Conservation (phyloP, 2,329 filamentous ascomycete species). For the Cladosporium phlei region DNA sequence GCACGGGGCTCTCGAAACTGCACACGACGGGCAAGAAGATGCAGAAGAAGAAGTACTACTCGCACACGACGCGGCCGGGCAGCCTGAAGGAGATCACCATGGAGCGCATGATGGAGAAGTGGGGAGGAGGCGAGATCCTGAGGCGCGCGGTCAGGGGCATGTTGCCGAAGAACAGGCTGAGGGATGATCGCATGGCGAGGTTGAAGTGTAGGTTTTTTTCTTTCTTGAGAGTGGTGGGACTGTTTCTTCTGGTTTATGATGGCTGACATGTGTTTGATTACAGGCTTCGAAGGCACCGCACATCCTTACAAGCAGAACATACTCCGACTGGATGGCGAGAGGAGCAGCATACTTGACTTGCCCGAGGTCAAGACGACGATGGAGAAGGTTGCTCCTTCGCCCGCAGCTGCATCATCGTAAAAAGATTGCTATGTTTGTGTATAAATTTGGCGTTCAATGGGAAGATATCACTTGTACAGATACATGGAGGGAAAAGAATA, state of each 20-base stretch:
- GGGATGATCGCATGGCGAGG: constrained; percentile 79
- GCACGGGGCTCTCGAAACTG: constrained; percentile 80
- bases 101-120: constrained; percentile 91
- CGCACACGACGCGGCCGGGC: constrained; percentile 86
- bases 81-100: constrained; percentile 84
- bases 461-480: constrained; percentile 10
- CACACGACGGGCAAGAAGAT: constrained; percentile 88
- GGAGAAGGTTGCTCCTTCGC: constrained; percentile 13
- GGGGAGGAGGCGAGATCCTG: constrained; percentile 86
- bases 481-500: constrained; percentile 1
- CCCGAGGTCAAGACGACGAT: constrained; percentile 38
- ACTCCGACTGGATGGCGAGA: constrained; percentile 55
- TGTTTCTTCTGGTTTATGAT: background rate
- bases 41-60: constrained; percentile 92
- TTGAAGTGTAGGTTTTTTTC: constrained; percentile 63
- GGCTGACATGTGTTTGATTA: background rate
- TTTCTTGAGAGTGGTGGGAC: background rate
- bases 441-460: constrained; percentile 16
- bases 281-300: constrained; percentile 82
- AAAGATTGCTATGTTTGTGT: background rate
- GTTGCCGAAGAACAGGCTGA: constrained; percentile 91
- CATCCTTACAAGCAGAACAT: constrained; percentile 93
- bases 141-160: constrained; percentile 91
- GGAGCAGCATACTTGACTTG: constrained; percentile 26
- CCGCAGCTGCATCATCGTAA: constrained; percentile 6